Evolutionary conservation across 2,329 filamentous ascomycete species (phyloP).

Genomic region (Chaetomiaceae sp.): DNA sequence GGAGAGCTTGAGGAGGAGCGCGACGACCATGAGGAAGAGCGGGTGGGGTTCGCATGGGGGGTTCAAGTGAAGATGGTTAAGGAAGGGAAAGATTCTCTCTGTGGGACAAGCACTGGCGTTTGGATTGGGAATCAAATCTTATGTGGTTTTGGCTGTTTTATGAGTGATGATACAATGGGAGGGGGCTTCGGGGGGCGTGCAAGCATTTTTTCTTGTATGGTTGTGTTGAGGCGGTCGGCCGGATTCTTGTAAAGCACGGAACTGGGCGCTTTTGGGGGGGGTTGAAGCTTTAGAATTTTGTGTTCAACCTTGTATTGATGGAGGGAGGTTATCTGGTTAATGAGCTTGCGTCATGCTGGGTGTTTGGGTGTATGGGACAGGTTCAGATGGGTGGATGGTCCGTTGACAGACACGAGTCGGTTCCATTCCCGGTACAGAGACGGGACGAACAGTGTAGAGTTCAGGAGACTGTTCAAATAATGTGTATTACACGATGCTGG

Average conservation of each 20-base stretch:
- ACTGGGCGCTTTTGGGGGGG: constrained; percentile 8
- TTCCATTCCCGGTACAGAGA: no score
- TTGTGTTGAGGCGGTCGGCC: not conserved
- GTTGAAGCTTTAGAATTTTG: no score
- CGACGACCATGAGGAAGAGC: constrained; percentile 54
- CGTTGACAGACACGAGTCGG: no score
- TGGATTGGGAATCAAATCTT: not conserved
- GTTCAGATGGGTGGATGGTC: no score
- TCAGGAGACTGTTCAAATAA: no score
- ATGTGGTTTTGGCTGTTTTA: not conserved
- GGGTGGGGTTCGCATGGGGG: constrained; percentile 19
- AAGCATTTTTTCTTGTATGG: not conserved
- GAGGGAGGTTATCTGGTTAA: no score
- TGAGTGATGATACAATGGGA: constrained; percentile 10
- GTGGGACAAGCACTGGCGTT: constrained; percentile 3
- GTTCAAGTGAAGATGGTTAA: constrained; percentile 5
- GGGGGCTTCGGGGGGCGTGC: not conserved
- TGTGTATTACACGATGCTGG: no score
- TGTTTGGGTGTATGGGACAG: no score
- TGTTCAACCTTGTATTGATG: no score
- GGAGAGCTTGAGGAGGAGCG: constrained; percentile 83
- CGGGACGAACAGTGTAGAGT: no score
- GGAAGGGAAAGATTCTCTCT: not conserved
- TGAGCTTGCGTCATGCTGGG: no score
- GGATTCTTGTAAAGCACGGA: not conserved